Evolutionary conservation across 1,284 basidiomycete species (phyloP), one percentile per base, ranked within the genome.

Genomic region (Lignosus rhinocerotis): DNA sequence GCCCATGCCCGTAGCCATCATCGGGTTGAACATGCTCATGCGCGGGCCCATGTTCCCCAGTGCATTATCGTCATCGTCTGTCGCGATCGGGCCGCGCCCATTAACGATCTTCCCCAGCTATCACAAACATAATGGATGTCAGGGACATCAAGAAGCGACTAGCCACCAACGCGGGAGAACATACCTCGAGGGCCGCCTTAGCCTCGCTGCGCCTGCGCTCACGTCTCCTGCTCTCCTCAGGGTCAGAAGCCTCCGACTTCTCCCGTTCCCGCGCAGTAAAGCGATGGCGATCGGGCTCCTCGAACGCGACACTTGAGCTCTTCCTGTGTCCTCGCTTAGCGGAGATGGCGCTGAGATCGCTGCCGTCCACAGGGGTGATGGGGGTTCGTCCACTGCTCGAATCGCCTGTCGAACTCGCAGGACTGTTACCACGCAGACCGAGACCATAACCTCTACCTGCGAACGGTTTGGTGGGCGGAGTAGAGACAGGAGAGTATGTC

Each of bases 81-180:
- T 76, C 43, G 81, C 79, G 47, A 87, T 68, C 5, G 88, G 86
- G 16, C 83, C 83, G 41, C 78, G 83, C 8, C 90, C 88, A 69
- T 92, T 92, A 67, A 92, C 83, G 47, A 91, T 84, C 60, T 90
- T 90, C 31, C 90, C 90, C 49, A 92, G 81, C 90, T 93, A 54
- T 6, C 33, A n/a, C 34, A 6, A 63, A 58, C 34, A 52, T 25
- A 25, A 25, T 25, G 12, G 39, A 48, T 31, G 55, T 51, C 53
- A 47, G 51, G 32, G 30, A 54, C 31, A 19, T 10, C 38, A 25
- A 38, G 33, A 7, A 41, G 38, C 21, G n/a, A n/a, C 36, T 9
- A 42, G 6, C 6, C 11, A 19, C 34, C 30, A 21, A 12, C 36
- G 41, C 32, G 25, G 43, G 34, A 45, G 48, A 36, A 75, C 80